Evolutionary conservation across 495 filamentous ascomycete species (phyloP).

Genomic region (Penicillium robsamsonii): DNA sequence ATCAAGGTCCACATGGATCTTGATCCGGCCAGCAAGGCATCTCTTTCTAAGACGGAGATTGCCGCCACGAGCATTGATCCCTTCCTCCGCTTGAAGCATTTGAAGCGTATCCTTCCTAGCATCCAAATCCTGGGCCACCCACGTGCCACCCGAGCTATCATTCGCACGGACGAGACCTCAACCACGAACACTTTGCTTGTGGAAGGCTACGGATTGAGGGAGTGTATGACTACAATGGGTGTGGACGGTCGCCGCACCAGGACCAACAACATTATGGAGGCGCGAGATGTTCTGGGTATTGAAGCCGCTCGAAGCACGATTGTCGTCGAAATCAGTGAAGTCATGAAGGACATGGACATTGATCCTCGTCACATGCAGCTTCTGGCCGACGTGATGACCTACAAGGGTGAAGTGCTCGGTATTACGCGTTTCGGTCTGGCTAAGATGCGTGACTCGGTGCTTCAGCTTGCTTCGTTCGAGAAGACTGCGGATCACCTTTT

Average conservation of each 20-base stretch:
- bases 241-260: conserved; percentile 68
- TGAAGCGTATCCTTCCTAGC: conserved; percentile 76
- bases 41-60: conserved; percentile 56
- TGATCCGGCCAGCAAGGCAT: conserved; percentile 51
- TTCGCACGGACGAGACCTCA: conserved; percentile 68
- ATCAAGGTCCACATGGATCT: conserved; percentile 59
- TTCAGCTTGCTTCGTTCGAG: conserved; percentile 96
- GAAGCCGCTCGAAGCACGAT: conserved; percentile 89
- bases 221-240: conserved; percentile 89
- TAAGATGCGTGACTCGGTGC: conserved; percentile 93
- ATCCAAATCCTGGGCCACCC: conserved; percentile 85
- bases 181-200: conserved; percentile 70
- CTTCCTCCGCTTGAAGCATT: conserved; percentile 74
- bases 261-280: conserved; percentile 91
- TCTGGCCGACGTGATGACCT: conserved; percentile 98
- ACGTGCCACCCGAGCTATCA: conserved; percentile 81
- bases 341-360: conserved; percentile 93
- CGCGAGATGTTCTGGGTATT: conserved; percentile 88
- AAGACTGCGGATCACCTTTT: conserved; percentile 98
- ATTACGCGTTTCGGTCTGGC: conserved; percentile 95
- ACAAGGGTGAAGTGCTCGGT: conserved; percentile 95
- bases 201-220: conserved; percentile 86
- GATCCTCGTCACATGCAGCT: conserved; percentile 99
- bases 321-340: conserved; percentile 70
- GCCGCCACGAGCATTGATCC: conserved; percentile 59